Evolutionary conservation across 257 asterid genomes (phyloP).

Genomic region (Rhazya stricta): DNA sequence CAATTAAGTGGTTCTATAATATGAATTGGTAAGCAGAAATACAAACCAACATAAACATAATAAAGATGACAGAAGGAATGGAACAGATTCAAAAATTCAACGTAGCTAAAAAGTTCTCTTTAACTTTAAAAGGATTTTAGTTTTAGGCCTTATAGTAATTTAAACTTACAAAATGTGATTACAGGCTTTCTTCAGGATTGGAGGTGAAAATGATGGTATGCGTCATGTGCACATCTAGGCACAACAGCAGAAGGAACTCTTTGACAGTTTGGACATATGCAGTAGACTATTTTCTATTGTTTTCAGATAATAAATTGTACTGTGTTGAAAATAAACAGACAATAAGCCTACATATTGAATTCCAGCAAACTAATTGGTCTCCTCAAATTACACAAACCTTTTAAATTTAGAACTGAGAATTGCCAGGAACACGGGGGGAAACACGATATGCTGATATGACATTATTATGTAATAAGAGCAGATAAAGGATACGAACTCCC

Average conservation of each 20-base stretch:
- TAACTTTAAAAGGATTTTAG: not conserved
- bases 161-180: not conserved
- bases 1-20: not conserved
- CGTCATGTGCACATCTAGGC: not conserved
- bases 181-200: not conserved
- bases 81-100: not conserved
- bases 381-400: not conserved
- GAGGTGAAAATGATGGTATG: not conserved
- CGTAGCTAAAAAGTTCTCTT: not conserved
- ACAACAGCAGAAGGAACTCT: not conserved
- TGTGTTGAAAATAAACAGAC: not conserved
- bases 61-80: not conserved
- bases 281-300: not conserved
- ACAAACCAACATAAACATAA: not conserved
- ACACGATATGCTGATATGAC: not conserved
- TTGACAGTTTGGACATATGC: not conserved
- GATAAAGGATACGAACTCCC: constrained; percentile 92
- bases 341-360: not conserved
- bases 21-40: not conserved
- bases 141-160: not conserved
- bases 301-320: not conserved
- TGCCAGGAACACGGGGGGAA: not conserved
- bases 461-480: not conserved
- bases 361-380: not conserved
- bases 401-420: not conserved